phyloP scores from a whole-genome alignment of 2,329 filamentous ascomycete species.

The Exophiala calicioides region DNA sequence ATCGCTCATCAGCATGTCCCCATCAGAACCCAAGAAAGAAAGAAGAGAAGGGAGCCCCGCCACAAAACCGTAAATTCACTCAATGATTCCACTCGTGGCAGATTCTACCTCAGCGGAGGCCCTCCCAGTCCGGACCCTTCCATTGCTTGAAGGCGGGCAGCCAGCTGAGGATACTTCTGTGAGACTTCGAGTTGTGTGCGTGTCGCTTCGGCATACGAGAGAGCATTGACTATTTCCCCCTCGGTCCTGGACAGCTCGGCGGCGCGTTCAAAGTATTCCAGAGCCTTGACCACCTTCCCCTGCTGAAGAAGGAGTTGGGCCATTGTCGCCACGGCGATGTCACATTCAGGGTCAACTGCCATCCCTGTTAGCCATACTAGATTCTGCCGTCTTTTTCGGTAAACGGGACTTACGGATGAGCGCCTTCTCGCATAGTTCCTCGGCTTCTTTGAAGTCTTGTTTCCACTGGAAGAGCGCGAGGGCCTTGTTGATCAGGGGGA shows the following conservation, averaged over 20 bases:
- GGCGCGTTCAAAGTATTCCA: slow-evolving; percentile 95
- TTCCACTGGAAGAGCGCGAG: slow-evolving; percentile 98
- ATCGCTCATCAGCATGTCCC: slow-evolving; percentile 23
- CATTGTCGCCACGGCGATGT: slow-evolving; percentile 98
- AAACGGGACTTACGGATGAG: slow-evolving; percentile 78
- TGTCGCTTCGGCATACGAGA: slow-evolving; percentile 96
- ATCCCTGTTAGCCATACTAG: slow-evolving; percentile 40
- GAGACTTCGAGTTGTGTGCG: slow-evolving; percentile 92
- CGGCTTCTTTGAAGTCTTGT: slow-evolving; percentile 90
- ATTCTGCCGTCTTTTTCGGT: slow-evolving; percentile 4
- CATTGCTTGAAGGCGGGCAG: slow-evolving; percentile 68
- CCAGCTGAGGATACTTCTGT: slow-evolving; percentile 80
- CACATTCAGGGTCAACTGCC: slow-evolving; percentile 93
- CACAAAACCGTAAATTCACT: slow-evolving; percentile 10
- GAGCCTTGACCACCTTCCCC: slow-evolving; percentile 91
- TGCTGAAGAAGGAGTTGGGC: slow-evolving; percentile 95
- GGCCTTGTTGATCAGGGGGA: slow-evolving; percentile 98
- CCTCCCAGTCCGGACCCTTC: slow-evolving; percentile 34
- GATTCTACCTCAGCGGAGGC: slow-evolving; percentile 20
- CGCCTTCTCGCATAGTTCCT: slow-evolving; percentile 95
- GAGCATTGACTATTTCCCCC: slow-evolving; percentile 90
- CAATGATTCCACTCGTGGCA: neutral
- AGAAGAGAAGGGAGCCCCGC: slow-evolving; percentile 22
- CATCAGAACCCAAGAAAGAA: slow-evolving; percentile 8
- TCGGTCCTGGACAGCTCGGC: slow-evolving; percentile 93